Conservation (phyloP, 1,284 basidiomycete genomes). For the Violaceomyces palustris region DNA sequence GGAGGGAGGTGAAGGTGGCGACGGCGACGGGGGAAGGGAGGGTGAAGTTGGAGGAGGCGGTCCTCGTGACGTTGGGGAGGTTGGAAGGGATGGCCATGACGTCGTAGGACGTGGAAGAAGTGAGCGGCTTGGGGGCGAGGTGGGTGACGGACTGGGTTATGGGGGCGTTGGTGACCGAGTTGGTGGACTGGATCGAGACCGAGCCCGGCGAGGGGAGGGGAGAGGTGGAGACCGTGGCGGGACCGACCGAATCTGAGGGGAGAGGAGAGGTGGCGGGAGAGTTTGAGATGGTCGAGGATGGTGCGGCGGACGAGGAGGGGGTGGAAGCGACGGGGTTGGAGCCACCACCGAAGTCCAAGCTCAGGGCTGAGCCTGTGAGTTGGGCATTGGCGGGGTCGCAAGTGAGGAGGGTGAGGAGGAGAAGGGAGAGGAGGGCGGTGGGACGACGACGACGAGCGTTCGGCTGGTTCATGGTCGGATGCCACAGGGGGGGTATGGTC, state of each 20-base stretch:
- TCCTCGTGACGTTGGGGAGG: conserved; percentile 5
- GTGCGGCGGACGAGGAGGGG: background rate
- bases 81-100: conserved; percentile 15
- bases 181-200: no score
- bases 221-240: no score
- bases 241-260: conserved; percentile 6
- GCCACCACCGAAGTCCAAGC: no score
- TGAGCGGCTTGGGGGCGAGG: conserved; percentile 11
- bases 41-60: conserved; percentile 38
- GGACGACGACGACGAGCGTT: no score
- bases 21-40: conserved; percentile 27
- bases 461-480: no score
- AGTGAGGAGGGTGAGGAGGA: no score
- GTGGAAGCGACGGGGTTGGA: background rate
- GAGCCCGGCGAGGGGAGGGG: no score
- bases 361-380: no score
- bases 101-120: conserved; percentile 10
- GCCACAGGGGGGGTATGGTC: no score
- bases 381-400: no score
- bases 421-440: no score
- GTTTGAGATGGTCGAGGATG: conserved; percentile 5
- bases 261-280: conserved; percentile 3
- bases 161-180: no score
- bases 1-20: conserved; percentile 15
- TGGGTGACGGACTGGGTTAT: conserved; percentile 24